Percentiles rank a stretch among this genome's conserved stretches.
These are phyloP conservation scores for Epichloe festucae DNA, from an alignment of 2,329 filamentous ascomycete genomes.

Conservation along the genomic window DNA sequence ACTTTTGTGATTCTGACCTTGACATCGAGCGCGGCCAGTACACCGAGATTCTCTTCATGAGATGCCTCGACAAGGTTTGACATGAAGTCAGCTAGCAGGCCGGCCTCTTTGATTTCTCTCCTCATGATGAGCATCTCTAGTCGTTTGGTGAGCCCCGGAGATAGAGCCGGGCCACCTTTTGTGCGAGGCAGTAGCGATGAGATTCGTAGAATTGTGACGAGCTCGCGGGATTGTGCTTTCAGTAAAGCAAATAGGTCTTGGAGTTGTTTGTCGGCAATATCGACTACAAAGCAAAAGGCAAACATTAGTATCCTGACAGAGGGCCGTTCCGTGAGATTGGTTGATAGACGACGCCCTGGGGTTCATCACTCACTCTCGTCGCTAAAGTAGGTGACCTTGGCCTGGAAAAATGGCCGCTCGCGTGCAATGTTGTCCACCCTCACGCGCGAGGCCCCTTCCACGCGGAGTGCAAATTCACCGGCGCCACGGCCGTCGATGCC, in stretches of 20 bases:
- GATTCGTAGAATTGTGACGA: conserved; percentile 71
- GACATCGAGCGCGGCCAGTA: conserved; percentile 69
- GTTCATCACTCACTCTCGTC: conserved; percentile 45
- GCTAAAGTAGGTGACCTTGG: conserved; percentile 56
- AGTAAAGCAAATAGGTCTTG: conserved; percentile 64
- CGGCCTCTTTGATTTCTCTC: conserved; percentile 72
- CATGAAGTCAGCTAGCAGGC: conserved; percentile 89
- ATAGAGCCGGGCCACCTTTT: conserved; percentile 51
- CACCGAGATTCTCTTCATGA: conserved; percentile 80
- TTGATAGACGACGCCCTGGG: no score
- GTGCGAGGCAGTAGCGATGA: conserved; percentile 70
- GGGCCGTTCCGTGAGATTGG: no score
- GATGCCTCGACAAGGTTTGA: conserved; percentile 78
- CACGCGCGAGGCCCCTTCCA: conserved; percentile 74
- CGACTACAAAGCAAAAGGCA: conserved; percentile 11
- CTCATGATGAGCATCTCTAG: conserved; percentile 78
- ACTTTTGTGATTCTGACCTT: conserved; percentile 69
- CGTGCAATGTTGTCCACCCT: conserved; percentile 51
- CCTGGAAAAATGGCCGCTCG: conserved; percentile 79
- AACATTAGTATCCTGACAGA: background rate
- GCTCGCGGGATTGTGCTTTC: conserved; percentile 73
- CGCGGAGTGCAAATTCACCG: conserved; percentile 68
- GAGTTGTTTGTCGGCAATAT: conserved; percentile 42
- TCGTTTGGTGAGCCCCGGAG: conserved; percentile 72
- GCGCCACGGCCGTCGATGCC: conserved; percentile 64